These are phyloP conservation scores for Stentor coeruleus DNA, from an alignment of 73 alveolate genomes.

Conservation along the genomic window DNA sequence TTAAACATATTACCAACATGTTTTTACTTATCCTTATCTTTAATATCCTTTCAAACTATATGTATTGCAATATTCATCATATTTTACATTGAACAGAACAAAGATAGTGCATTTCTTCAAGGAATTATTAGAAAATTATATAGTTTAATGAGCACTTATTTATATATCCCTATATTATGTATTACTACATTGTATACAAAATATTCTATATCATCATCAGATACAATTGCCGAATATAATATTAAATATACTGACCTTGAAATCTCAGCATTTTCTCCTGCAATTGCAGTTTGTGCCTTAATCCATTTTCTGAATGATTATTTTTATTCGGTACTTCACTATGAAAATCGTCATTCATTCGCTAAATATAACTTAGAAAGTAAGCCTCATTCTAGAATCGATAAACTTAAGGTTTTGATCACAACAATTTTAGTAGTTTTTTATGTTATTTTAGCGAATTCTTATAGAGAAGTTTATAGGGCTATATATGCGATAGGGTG, in stretches of 20 bases:
- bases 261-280: neutral
- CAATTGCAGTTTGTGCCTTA: neutral
- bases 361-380: neutral
- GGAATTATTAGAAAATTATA: neutral
- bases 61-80: no score
- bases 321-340: neutral
- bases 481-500: neutral
- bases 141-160: neutral
- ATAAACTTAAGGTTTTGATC: neutral
- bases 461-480: neutral
- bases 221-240: no score
- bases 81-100: neutral
- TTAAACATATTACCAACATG: neutral
- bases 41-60: no score
- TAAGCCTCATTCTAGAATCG: constrained; percentile 11
- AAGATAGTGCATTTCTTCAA: neutral
- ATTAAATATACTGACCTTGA: neutral
- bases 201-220: no score
- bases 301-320: no score
- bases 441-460: neutral
- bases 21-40: neutral
- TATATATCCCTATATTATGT: neutral
- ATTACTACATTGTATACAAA: no score
- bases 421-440: neutral
- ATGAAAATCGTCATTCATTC: neutral